A percentile compares a stretch with the other conserved stretches of the same genome.
These are phyloP conservation scores for Phlyctochytrium planicorne DNA, from an alignment of 192 early-diverging fungal species.

Conservation along the genomic window DNA sequence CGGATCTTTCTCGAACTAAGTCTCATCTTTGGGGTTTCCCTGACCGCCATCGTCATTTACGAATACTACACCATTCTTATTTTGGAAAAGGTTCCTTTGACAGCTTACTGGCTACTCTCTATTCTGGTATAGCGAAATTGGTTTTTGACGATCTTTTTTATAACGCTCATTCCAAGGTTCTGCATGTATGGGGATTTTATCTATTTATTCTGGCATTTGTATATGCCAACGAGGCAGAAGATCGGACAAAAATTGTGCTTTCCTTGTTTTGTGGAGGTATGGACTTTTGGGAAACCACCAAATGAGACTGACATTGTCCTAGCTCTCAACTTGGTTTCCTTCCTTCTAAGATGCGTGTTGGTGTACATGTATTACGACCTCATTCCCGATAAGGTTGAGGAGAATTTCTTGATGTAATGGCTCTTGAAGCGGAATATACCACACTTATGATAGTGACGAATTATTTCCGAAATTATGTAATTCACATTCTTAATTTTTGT, in stretches of 20 bases:
- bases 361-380: neutral
- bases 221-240: neutral
- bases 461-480: no score
- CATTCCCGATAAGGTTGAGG: neutral
- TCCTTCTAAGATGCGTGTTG: neutral
- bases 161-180: neutral
- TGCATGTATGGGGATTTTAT: neutral
- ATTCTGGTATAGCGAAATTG: neutral
- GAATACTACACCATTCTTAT: neutral
- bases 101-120: neutral
- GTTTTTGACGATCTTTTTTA: neutral
- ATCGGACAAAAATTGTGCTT: neutral
- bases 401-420: neutral
- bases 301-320: neutral
- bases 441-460: no score
- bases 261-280: neutral
- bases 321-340: neutral
- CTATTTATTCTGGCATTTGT: neutral
- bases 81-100: neutral
- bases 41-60: neutral
- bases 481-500: no score
- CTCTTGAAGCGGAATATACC: no score
- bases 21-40: neutral
- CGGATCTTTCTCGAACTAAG: neutral
- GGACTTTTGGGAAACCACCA: neutral